Conservation (phyloP, 257 asterid species). For the Nicotiana tabacum region DNA sequence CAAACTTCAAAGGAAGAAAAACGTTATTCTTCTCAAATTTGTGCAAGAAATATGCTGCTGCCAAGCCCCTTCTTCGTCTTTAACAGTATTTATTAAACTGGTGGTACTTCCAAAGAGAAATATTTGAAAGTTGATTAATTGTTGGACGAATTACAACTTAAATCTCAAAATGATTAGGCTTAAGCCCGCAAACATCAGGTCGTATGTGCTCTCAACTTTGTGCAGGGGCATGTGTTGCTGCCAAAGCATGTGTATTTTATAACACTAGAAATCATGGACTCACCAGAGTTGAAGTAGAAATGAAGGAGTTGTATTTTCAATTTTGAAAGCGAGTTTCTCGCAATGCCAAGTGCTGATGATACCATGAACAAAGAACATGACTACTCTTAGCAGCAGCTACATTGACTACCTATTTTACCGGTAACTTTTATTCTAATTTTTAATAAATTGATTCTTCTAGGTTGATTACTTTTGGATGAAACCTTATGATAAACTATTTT, state of each 20-base stretch:
- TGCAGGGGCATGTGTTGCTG: conserved; percentile 1
- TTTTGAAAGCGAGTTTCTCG: too few species aligned
- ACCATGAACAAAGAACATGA: too few species aligned
- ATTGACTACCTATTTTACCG: too few species aligned
- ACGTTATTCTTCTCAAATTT: not conserved
- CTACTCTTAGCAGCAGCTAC: too few species aligned
- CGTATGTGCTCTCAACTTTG: not conserved
- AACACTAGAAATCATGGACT: not conserved
- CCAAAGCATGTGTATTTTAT: not conserved
- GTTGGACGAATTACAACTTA: not conserved
- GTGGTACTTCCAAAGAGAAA: not conserved
- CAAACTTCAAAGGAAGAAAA: too few species aligned
- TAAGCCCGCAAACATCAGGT: not conserved
- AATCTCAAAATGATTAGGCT: not conserved
- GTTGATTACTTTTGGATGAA: too few species aligned
- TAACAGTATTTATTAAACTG: not conserved
- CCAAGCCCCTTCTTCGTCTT: not conserved
- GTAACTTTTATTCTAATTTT: too few species aligned
- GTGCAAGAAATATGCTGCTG: not conserved
- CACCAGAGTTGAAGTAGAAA: not conserved
- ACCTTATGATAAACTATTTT: too few species aligned
- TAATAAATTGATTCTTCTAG: too few species aligned
- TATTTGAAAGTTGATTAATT: not conserved
- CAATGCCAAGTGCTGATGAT: too few species aligned
- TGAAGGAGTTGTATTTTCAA: too few species aligned